phyloP scores from a whole-genome alignment of 371 early-diverging fungal species.

The Mucor sp. region DNA sequence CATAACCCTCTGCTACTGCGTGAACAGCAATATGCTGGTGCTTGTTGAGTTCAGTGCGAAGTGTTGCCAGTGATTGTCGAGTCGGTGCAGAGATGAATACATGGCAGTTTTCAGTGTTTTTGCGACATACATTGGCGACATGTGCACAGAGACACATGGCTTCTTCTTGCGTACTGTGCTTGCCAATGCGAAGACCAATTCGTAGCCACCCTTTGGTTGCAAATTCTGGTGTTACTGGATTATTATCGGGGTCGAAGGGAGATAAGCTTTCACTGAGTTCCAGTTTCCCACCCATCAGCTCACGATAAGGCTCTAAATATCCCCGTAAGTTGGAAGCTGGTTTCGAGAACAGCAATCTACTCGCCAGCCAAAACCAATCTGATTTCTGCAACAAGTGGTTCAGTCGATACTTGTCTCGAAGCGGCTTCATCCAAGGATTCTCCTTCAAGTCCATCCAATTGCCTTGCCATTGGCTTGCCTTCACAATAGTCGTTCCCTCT shows the following conservation, averaged over 20 bases:
- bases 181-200: conserved; percentile 29
- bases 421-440: conserved; percentile 21
- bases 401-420: conserved; percentile 35
- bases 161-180: not conserved
- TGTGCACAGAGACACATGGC: conserved; percentile 26
- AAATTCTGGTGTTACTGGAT: conserved; percentile 4
- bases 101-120: conserved; percentile 14
- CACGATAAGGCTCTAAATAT: conserved; percentile 32
- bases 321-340: conserved; percentile 30
- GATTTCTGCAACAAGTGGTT: conserved; percentile 22
- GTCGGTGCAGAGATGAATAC: conserved; percentile 32
- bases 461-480: conserved; percentile 5
- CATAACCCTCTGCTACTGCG: conserved; percentile 30
- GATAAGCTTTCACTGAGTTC: conserved; percentile 14
- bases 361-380: conserved; percentile 42
- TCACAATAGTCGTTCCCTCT: conserved; percentile 10
- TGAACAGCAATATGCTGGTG: conserved; percentile 14
- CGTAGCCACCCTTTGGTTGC: conserved; percentile 30
- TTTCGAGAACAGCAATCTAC: conserved; percentile 35
- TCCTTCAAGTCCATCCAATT: conserved; percentile 7
- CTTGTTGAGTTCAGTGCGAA: conserved; percentile 12
- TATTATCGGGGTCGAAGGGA: conserved; percentile 16
- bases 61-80: not conserved
- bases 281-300: conserved; percentile 40
- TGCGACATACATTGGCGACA: conserved; percentile 21